Evolutionary conservation across 148 eudicot species (phyloP).

Genomic region (Rheum nobile): DNA sequence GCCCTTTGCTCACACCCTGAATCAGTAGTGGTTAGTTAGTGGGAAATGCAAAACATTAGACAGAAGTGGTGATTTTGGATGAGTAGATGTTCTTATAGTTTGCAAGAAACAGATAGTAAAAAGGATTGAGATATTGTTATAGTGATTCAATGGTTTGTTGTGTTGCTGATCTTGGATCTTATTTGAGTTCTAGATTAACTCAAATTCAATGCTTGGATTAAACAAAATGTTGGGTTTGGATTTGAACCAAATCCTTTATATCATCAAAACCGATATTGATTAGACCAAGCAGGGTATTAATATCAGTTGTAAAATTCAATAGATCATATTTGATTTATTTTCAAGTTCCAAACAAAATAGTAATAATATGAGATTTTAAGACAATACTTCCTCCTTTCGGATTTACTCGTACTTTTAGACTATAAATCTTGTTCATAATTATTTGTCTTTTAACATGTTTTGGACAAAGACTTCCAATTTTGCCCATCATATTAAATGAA

Average conservation of each 20-base stretch:
- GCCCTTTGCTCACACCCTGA: conserved; percentile 67
- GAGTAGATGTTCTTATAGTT: not conserved
- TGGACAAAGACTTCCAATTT: no score
- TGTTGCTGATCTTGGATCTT: not conserved
- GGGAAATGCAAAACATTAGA: not conserved
- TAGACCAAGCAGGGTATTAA: not conserved
- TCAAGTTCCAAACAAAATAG: not conserved
- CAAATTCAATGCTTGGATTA: not conserved
- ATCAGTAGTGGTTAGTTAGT: not conserved
- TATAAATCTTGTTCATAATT: no score
- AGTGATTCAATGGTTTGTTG: not conserved
- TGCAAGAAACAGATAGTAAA: no score
- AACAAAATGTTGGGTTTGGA: not conserved
- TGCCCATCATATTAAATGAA: no score
- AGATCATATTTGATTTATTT: not conserved
- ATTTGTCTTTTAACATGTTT: no score
- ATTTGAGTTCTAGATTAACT: not conserved
- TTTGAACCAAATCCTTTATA: not conserved
- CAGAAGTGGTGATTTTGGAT: not conserved
- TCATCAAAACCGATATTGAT: not conserved
- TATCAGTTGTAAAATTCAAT: not conserved
- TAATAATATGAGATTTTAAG: not conserved
- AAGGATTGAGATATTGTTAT: not conserved
- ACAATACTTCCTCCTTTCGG: no score
- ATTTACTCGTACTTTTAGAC: no score